Evolutionary conservation across 371 early-diverging fungal species (phyloP), one percentile per base, ranked within the genome.

Genomic region (Syncephalastrum sp.): DNA sequence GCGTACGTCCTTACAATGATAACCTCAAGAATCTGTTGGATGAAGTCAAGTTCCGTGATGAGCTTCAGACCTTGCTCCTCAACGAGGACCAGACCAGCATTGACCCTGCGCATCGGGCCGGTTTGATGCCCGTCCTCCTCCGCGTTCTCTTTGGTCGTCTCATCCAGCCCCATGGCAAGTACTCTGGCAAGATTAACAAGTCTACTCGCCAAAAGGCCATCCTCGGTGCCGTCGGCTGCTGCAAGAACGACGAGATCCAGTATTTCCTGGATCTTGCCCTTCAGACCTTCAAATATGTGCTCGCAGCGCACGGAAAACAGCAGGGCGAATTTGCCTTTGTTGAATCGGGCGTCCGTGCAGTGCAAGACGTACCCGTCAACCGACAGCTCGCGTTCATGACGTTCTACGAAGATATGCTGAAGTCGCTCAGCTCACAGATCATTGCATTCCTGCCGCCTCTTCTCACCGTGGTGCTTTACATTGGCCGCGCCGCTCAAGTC

Each of bases 121-220:
- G 79, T 27, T 57, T 92, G 21, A 82, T 92, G 81, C 86, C 86
- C 14, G 75, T 93, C 27, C 62, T 96, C 2, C 76, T 89, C 60
- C 89, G 96, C 21, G 66, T 98, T 24, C 79, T 98, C 8, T 95
- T 90, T 65, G 99, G 99, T 19, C 92, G 94, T 64, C 73, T 94
- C 58, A 82, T 92, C 47, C 84, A 83, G 44, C 78, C 89, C 42
- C 79, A 78, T 14, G 80, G 85, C 25, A 81, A 84, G 54, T 81
- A 85, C 49, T 77, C 85, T 13, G 87, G 83, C 38, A 82, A 89
- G 63, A 62, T 29, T 21, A 72, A 46, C 10, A 71, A 70, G 42
- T 61, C 59, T 15, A 61, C 47, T 19, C 85, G 95, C 8, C 82
- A 95, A 48, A 77, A 75, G 44, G 91, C 94, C 10, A 89, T 97